These are phyloP conservation scores for Pseudogymnoascus sp. DNA, from an alignment of 2,329 filamentous ascomycete genomes.

Conservation along the genomic window DNA sequence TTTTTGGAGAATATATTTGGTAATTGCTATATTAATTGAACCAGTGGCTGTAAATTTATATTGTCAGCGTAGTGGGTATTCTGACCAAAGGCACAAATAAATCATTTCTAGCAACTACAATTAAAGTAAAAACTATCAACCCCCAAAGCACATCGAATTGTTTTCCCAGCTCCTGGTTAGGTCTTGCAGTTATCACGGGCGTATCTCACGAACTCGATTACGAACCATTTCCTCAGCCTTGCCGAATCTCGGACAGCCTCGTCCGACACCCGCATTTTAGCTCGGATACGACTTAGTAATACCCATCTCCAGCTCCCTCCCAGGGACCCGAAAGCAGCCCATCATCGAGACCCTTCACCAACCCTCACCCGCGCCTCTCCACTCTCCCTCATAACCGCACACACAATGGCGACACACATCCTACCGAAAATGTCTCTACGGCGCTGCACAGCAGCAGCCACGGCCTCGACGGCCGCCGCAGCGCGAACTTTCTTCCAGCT, in stretches of 20 bases:
- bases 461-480: conserved; percentile 16
- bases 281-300: conserved; percentile 12
- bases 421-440: conserved; percentile 21
- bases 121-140: no score
- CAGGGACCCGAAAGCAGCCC: conserved; percentile 1
- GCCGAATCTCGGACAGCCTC: background rate
- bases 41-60: background rate
- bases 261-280: conserved; percentile 1
- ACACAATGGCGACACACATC: conserved; percentile 23
- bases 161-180: background rate
- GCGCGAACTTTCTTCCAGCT: conserved; percentile 26
- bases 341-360: background rate
- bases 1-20: background rate
- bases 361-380: background rate
- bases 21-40: background rate
- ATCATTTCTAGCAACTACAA: no score
- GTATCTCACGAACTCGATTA: background rate
- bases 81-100: no score
- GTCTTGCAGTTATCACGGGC: background rate
- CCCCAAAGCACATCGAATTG: background rate
- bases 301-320: conserved; percentile 1
- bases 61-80: no score
- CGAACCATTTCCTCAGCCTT: background rate
- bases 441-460: conserved; percentile 13
- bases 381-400: background rate